A percentile compares a stretch with the other conserved stretches of the same genome.
These are phyloP conservation scores for sorghum (Sorghum bicolor) DNA, from an alignment of 176 grass and related monocot species.

Conservation along the genomic window DNA sequence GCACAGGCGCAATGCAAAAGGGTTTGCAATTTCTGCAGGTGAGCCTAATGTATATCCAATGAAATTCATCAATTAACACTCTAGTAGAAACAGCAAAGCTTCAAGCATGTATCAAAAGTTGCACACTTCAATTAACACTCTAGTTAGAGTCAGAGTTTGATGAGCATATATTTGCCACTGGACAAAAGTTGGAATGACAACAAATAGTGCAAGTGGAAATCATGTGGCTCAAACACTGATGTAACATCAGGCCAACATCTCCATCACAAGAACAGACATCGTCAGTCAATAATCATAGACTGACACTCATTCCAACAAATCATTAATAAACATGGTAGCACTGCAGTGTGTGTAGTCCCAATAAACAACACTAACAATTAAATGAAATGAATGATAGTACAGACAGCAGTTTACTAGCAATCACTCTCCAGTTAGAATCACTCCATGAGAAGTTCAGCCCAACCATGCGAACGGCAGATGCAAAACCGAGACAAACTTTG, in stretches of 20 bases:
- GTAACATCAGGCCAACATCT: constrained; percentile 7
- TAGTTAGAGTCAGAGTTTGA: background rate
- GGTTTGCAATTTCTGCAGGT: background rate
- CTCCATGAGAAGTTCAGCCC: background rate
- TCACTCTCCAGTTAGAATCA: too few relatives aligned
- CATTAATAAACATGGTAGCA: too few relatives aligned
- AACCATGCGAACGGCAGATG: background rate
- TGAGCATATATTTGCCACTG: background rate
- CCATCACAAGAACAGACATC: background rate
- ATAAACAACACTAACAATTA: too few relatives aligned
- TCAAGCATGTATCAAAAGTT: background rate
- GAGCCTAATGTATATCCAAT: constrained; percentile 2
- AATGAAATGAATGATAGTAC: too few relatives aligned
- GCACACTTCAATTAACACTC: background rate
- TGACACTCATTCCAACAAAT: too few relatives aligned
- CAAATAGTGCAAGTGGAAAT: background rate
- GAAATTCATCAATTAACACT: background rate
- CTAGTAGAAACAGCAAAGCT: background rate
- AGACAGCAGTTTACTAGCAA: too few relatives aligned
- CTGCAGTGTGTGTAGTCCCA: too few relatives aligned
- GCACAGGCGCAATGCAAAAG: background rate
- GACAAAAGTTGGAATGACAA: background rate
- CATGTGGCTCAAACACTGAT: background rate
- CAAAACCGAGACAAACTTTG: background rate
- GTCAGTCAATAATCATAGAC: background rate